Percentiles rank a stretch among this genome's conserved stretches.
These are phyloP conservation scores for Xerocomus potaroensis DNA, from an alignment of 768 basidiomycete species.

Conservation along the genomic window DNA sequence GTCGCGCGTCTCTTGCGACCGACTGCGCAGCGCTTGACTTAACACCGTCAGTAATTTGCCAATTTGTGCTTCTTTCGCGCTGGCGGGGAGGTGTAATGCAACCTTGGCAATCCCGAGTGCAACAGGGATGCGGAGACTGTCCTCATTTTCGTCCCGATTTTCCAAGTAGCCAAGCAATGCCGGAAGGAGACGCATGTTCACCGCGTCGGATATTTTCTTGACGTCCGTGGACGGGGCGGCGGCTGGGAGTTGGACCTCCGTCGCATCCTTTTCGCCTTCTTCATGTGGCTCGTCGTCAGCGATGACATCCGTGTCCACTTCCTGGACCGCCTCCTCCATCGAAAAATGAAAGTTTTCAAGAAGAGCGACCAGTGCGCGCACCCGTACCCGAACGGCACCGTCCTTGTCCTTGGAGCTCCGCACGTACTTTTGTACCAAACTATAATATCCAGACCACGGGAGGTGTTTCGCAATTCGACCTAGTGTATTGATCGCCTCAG, in stretches of 20 bases:
- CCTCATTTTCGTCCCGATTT: slow-evolving; percentile 78
- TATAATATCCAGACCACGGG: slow-evolving; percentile 80
- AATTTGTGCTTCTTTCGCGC: slow-evolving; percentile 62
- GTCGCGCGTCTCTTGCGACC: slow-evolving; percentile 89
- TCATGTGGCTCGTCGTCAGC: slow-evolving; percentile 30
- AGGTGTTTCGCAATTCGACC: slow-evolving; percentile 76
- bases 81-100: slow-evolving; percentile 70
- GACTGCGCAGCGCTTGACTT: slow-evolving; percentile 88
- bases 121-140: slow-evolving; percentile 82
- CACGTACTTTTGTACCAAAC: slow-evolving; percentile 76
- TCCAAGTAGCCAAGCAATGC: slow-evolving; percentile 76
- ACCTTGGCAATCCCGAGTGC: slow-evolving; percentile 84
- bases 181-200: slow-evolving; percentile 74
- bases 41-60: slow-evolving; percentile 76
- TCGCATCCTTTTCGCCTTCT: slow-evolving; percentile 26
- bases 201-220: slow-evolving; percentile 63
- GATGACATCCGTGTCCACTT: slow-evolving; percentile 24
- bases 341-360: slow-evolving; percentile 91
- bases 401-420: slow-evolving; percentile 64
- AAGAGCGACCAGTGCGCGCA: slow-evolving; percentile 80
- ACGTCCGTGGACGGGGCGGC: slow-evolving; percentile 11
- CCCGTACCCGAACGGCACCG: slow-evolving; percentile 69
- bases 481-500: slow-evolving; percentile 79
- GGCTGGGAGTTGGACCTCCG: slow-evolving; percentile 4
- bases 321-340: slow-evolving; percentile 55